Base-by-base conservation (phyloP, 2,329 filamentous ascomycete species). In the Fusarium sublunatum region DNA sequence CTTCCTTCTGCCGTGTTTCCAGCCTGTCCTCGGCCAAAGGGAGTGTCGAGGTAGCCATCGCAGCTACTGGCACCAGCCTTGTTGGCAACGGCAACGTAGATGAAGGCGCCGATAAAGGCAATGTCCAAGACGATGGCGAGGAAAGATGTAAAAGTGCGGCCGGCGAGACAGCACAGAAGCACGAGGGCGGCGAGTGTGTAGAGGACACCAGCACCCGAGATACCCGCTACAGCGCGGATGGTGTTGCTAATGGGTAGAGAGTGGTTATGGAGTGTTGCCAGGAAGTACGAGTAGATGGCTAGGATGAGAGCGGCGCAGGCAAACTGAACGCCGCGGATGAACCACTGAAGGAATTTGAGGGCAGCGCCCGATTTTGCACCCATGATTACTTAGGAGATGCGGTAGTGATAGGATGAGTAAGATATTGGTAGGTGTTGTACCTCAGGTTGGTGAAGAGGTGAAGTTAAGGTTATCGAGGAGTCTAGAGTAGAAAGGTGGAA, bases 201-300 rank as follows among this genome's bases (percentile, higher is more conserved):
- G 8, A 96, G 73, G 0, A 89, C 85, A 3, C 87, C 91, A 2
- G 84, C 83, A 46, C 93, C 93, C 0, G 91, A 84, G 57, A 97
- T 88, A 63, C 91, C 92, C 71, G 88, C 88, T 53, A 95, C 91
- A 26, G 91, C 91, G 53, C 88, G 88, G 58, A 89, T 79, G 79
- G 85, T 89, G 67, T 77, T 86, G 15, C 84, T 81, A 65, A 93
- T 93, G 55, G 72, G 54, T 12, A 88, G 75, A 67, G 87, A 70
- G 77, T 92, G 86, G 70, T 89, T 86, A 61, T 84, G 75, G 12
- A 93, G 85, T 8, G 90, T 84, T 8, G 90, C 87, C 45, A 97
- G 86, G 82, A 93, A 96, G 82, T 96, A 97, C 45, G 88, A 89
- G 82, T 90, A 93, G 71, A 95, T 85, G 67, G 85, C 90, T 61